Evolutionary conservation across 768 basidiomycete genomes (phyloP).

Genomic region (Hypholoma fasciculare): DNA sequence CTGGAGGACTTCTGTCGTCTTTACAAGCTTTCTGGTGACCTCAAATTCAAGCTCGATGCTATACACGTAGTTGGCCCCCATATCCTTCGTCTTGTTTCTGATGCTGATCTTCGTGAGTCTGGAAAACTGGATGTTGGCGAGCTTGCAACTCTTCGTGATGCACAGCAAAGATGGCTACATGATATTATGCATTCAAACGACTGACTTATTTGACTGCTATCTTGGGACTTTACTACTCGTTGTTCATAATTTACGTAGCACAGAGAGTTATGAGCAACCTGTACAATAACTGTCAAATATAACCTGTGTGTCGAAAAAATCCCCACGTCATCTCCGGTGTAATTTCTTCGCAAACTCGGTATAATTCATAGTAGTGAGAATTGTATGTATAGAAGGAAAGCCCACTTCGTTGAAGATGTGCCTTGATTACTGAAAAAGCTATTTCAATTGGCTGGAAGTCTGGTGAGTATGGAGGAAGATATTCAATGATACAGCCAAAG

Average conservation of each 20-base stretch:
- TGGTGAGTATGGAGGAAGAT: constrained; percentile 30
- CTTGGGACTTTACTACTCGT: too few relatives aligned
- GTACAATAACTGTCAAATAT: too few relatives aligned
- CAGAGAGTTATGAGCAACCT: too few relatives aligned
- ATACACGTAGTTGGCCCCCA: background rate
- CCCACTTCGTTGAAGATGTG: background rate
- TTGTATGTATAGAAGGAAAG: constrained; percentile 6
- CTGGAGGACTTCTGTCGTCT: background rate
- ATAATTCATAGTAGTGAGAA: constrained; percentile 4
- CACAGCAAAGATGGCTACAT: background rate
- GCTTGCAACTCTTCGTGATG: background rate
- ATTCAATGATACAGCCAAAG: constrained; percentile 21
- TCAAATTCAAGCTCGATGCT: background rate
- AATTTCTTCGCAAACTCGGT: constrained; percentile 4
- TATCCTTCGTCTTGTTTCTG: background rate
- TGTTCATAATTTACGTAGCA: too few relatives aligned
- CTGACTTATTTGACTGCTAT: too few relatives aligned
- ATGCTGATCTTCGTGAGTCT: background rate
- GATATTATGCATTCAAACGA: background rate
- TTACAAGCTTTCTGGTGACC: background rate
- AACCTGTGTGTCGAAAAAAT: constrained; percentile 13
- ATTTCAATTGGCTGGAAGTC: constrained; percentile 32
- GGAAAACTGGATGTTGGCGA: background rate
- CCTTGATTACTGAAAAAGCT: constrained; percentile 25
- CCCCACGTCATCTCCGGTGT: constrained; percentile 15